phyloP scores from a whole-genome alignment of 805 yeast genomes.

The Yueomyces sinensis region DNA sequence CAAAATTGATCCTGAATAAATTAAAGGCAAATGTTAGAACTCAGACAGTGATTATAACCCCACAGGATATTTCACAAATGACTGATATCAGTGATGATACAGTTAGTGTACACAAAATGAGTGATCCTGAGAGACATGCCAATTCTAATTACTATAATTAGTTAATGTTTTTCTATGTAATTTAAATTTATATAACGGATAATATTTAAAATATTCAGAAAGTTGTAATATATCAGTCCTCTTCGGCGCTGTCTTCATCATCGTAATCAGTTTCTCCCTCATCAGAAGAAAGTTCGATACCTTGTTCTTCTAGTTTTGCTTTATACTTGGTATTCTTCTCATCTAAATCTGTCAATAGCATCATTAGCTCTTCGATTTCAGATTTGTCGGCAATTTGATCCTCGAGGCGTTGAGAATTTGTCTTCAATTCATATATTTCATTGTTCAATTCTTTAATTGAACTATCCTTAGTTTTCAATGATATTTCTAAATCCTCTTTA shows the following conservation, averaged over 20 bases:
- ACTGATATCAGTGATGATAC: slow-evolving; percentile 49
- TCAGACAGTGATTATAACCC: slow-evolving; percentile 88
- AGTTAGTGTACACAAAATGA: slow-evolving; percentile 53
- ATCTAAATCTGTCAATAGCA: slow-evolving; percentile 66
- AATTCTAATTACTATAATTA: slow-evolving; percentile 6
- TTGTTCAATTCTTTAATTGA: slow-evolving; percentile 1
- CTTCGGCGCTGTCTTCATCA: slow-evolving; percentile 34
- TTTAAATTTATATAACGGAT: neutral
- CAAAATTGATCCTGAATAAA: slow-evolving; percentile 58
- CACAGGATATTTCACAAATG: slow-evolving; percentile 64
- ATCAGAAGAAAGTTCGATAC: slow-evolving; percentile 55
- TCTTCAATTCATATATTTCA: slow-evolving; percentile 4
- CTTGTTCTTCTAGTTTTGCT: slow-evolving; percentile 34
- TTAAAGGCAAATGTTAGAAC: slow-evolving; percentile 46
- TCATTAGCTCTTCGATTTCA: slow-evolving; percentile 52
- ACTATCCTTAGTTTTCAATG: neutral
- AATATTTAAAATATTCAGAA: neutral
- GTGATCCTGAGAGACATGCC: slow-evolving; percentile 24
- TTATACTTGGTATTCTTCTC: slow-evolving; percentile 51
- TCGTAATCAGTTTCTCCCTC: slow-evolving; percentile 58
- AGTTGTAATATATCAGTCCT: neutral
- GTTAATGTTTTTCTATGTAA: neutral
- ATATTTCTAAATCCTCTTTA: neutral
- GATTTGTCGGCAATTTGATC: slow-evolving; percentile 8
- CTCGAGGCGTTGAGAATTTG: slow-evolving; percentile 4